A percentile compares a stretch with the other conserved stretches of the same genome.
Conservation (phyloP, 179 eudicot species). For the Spinacia oleracea region DNA sequence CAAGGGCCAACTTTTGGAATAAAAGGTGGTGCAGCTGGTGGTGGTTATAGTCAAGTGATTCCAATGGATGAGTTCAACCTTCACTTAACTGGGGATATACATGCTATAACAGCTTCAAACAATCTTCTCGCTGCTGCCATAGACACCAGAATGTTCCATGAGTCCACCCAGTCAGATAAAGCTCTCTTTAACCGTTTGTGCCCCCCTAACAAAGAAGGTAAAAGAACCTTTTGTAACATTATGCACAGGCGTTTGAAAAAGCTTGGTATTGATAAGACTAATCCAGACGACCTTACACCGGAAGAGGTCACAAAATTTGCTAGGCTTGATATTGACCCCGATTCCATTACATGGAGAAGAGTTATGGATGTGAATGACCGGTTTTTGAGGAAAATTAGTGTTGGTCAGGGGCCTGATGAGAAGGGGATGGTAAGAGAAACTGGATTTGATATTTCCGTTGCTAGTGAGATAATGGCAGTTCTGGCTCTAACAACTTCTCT, state of each 20-base stretch:
- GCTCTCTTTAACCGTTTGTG: slow-evolving; percentile 86
- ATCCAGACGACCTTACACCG: slow-evolving; percentile 81
- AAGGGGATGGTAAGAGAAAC: slow-evolving; percentile 98
- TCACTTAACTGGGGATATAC: slow-evolving; percentile 94
- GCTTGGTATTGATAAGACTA: slow-evolving; percentile 80
- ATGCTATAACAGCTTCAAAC: slow-evolving; percentile 97
- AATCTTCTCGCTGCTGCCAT: slow-evolving; percentile 98
- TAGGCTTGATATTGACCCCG: slow-evolving; percentile 94
- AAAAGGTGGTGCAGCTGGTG: slow-evolving; percentile 99
- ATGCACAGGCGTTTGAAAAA: slow-evolving; percentile 85
- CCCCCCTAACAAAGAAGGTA: slow-evolving; percentile 85
- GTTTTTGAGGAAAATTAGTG: slow-evolving; percentile 78
- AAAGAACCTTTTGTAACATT: slow-evolving; percentile 66
- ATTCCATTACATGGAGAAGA: slow-evolving; percentile 89
- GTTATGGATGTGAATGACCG: slow-evolving; percentile 98
- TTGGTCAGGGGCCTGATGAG: slow-evolving; percentile 97
- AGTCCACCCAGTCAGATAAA: slow-evolving; percentile 82
- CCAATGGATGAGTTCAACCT: slow-evolving; percentile 99
- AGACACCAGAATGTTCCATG: slow-evolving; percentile 89
- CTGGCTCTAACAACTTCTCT: slow-evolving; percentile 91
- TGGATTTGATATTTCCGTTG: slow-evolving; percentile 94
- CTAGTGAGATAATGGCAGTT: slow-evolving; percentile 99
- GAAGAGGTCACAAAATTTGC: slow-evolving; percentile 80
- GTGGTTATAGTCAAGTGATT: slow-evolving; percentile 97
- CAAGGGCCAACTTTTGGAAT: slow-evolving; percentile 99